Evolutionary conservation across 2,329 filamentous ascomycete genomes (phyloP), one percentile per base, ranked within the genome.

Genomic region (Blumeriella jaapii): DNA sequence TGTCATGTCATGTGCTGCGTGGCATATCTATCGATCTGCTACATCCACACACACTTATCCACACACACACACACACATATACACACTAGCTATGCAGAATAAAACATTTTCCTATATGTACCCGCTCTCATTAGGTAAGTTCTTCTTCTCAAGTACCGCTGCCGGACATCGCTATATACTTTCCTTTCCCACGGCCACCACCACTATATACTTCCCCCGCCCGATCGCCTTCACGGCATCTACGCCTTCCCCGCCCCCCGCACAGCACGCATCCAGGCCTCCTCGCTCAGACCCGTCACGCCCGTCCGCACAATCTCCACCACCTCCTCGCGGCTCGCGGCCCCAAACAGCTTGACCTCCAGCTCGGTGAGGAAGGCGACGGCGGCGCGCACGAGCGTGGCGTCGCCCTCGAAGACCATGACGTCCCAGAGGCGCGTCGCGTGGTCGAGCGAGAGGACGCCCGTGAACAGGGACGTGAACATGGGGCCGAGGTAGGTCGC

Each of bases 321-420:
- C 10, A 52, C 36, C 13, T 53, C 41, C 20, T 41, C 35, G 3
- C 39, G 31, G n/a, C 33, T 49, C 29, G 37, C 26, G 2, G 42
- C 43, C 14, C 63, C 63, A 39, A 70, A 68, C 1, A 72, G 54
- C 36, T 58, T 64, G 8, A 59, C 59, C 51, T 77, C 72, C 1
- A 74, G 47, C 5, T 55, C 54, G 1, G 58, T 56, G 13, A 91
- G 56, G 12, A 82, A 62, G 0, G 78, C 83, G 0, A 86, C 76
- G 0, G 73, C 79, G 1, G 80, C 80, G 0, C 82, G 64, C 5
- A 89, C 69, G 0, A 87, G 61, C 1, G 82, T 64, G 1, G 71
- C 65, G 45, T 93, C 84, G 16, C 82, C 82, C 53, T 93, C 84
- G 45, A 93, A 85, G 3, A 82, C 74, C 47, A 83, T 85, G 0